Evolutionary conservation across 192 early-diverging fungal species (phyloP).

Genomic region (Mortierella alpina): DNA sequence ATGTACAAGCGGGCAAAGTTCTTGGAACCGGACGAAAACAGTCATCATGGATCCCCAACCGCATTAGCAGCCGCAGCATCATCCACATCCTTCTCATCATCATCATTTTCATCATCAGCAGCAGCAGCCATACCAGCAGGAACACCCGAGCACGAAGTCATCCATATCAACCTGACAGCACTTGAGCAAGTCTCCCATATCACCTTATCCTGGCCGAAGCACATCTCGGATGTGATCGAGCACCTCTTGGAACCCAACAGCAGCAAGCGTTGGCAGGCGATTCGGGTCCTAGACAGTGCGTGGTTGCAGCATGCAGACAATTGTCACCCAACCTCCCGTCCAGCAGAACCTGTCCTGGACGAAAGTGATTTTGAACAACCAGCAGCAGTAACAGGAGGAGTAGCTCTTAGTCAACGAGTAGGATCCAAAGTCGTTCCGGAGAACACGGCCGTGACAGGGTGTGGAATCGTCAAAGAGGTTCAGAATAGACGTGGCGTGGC

Average conservation of each 20-base stretch:
- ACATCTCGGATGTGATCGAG: slow-evolving; percentile 40
- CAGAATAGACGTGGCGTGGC: not conserved
- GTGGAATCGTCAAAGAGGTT: slow-evolving; percentile 16
- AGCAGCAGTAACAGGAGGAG: too few species aligned
- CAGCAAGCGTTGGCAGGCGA: slow-evolving; percentile 56
- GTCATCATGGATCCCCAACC: not conserved
- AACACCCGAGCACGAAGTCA: too few species aligned
- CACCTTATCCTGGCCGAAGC: slow-evolving; percentile 26
- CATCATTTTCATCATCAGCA: not conserved
- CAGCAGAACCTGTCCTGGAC: slow-evolving; percentile 17
- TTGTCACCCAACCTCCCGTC: slow-evolving; percentile 48
- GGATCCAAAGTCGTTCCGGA: slow-evolving; percentile 34
- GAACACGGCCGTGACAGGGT: slow-evolving; percentile 8
- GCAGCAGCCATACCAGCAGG: too few species aligned
- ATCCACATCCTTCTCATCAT: not conserved
- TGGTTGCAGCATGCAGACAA: slow-evolving; percentile 58
- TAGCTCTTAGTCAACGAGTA: slow-evolving; percentile 29
- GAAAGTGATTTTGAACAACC: slow-evolving; percentile 27
- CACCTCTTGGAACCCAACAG: slow-evolving; percentile 55
- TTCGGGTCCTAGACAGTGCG: slow-evolving; percentile 42
- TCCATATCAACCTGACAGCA: slow-evolving; percentile 15
- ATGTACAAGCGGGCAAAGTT: slow-evolving; percentile 10
- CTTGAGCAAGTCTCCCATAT: slow-evolving; percentile 14
- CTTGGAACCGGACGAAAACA: not conserved
- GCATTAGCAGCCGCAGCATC: not conserved